Conservation (phyloP, 169 alveolate species). For the Plasmodium chabaudi region DNA sequence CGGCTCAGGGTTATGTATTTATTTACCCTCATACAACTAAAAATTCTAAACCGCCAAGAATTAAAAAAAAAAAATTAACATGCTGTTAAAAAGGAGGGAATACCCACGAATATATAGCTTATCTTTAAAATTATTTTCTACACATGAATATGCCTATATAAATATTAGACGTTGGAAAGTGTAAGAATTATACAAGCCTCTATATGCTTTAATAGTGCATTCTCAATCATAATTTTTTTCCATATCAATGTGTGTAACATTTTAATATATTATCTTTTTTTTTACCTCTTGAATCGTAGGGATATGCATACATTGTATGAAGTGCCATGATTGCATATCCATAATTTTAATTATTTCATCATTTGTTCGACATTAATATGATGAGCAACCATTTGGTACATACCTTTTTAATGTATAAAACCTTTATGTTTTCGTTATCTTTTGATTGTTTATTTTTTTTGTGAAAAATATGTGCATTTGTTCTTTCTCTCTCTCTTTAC, state of each 20-base stretch:
- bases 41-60: constrained; percentile 35
- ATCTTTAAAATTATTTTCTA: background rate
- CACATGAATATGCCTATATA: too few species aligned
- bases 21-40: constrained; percentile 38
- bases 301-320: background rate
- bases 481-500: too few species aligned
- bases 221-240: background rate
- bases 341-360: too few species aligned
- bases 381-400: too few species aligned
- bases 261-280: background rate
- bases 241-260: background rate
- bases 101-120: background rate
- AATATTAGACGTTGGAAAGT: too few species aligned
- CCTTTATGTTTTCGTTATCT: too few species aligned
- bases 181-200: background rate
- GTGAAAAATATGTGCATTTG: too few species aligned
- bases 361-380: too few species aligned
- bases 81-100: constrained; percentile 19
- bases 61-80: constrained; percentile 26
- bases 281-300: background rate
- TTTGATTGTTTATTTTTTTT: too few species aligned
- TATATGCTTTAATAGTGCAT: background rate
- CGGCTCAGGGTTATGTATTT: constrained; percentile 46
- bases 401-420: too few species aligned
- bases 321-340: too few species aligned